Evolutionary conservation across 306 rosid genomes (phyloP).

Genomic region (Quercus aquifolioides): DNA sequence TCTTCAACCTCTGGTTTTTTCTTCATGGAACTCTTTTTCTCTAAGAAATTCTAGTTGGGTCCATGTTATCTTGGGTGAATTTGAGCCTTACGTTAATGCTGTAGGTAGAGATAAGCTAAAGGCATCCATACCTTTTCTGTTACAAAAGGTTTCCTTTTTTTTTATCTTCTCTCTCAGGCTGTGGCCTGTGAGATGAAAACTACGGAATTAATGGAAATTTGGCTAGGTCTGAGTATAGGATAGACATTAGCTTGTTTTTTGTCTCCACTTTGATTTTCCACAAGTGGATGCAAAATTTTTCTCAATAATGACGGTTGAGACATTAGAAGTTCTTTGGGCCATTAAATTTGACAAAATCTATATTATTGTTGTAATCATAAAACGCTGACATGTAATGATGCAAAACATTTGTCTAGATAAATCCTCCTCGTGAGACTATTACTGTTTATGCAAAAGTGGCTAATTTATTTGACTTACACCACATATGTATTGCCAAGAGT

Average conservation of each 20-base stretch:
- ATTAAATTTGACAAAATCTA: too few species aligned
- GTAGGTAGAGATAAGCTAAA: constrained; percentile 28
- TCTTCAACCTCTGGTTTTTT: constrained; percentile 32
- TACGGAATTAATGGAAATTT: neutral
- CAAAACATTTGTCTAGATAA: too few species aligned
- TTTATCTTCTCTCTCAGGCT: constrained; percentile 30
- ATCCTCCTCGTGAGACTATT: too few species aligned
- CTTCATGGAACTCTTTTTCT: constrained; percentile 43
- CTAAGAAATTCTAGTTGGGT: constrained; percentile 22
- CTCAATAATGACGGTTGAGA: too few species aligned
- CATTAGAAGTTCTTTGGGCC: too few species aligned
- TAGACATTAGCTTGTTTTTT: constrained; percentile 3
- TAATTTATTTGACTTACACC: too few species aligned
- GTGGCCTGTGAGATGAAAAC: constrained; percentile 4
- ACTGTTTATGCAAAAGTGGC: too few species aligned
- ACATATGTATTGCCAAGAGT: too few species aligned
- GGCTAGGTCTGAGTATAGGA: neutral
- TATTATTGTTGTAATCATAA: too few species aligned
- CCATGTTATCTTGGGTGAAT: constrained; percentile 26
- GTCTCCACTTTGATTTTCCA: neutral
- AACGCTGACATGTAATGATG: too few species aligned
- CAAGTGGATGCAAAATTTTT: too few species aligned
- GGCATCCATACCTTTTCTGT: neutral
- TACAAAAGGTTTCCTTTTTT: neutral
- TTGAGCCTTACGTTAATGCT: constrained; percentile 39